A percentile compares a stretch with the other conserved stretches of the same genome.
Conservation (phyloP, 176 grass and related monocot species). For the bread wheat (Triticum aestivum) region DNA sequence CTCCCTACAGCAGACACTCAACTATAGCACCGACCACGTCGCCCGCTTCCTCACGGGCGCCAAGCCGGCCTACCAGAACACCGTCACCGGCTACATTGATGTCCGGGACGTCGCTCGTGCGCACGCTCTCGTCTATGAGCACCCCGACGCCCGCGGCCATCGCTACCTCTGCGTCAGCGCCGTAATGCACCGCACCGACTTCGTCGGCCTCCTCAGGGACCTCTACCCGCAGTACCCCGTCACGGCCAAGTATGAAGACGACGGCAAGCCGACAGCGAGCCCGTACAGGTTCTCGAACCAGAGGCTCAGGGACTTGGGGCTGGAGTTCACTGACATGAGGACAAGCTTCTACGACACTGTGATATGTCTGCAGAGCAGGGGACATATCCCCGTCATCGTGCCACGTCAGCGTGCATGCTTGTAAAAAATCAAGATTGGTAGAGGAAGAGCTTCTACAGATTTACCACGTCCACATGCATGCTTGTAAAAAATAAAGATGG, state of each 20-base stretch:
- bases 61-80: too few relatives aligned
- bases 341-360: slow-evolving; percentile 9
- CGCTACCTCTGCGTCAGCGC: slow-evolving; percentile 19
- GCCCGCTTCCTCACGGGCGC: too few relatives aligned
- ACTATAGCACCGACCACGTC: too few relatives aligned
- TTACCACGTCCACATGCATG: too few relatives aligned
- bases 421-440: too few relatives aligned
- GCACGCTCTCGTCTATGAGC: too few relatives aligned
- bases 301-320: too few relatives aligned
- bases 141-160: neutral
- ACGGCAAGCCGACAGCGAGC: neutral
- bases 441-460: too few relatives aligned
- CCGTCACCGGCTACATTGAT: too few relatives aligned
- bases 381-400: neutral
- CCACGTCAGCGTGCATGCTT: neutral
- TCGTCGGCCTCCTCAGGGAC: neutral
- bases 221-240: slow-evolving; percentile 22
- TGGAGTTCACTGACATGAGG: neutral
- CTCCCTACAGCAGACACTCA: too few relatives aligned
- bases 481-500: too few relatives aligned
- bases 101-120: too few relatives aligned
- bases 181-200: slow-evolving; percentile 19
- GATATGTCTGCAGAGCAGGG: neutral
- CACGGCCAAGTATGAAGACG: neutral
- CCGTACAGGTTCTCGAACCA: neutral